Base-by-base conservation (phyloP, 2,329 filamentous ascomycete genomes). In the Fusarium pseudonygamai region DNA sequence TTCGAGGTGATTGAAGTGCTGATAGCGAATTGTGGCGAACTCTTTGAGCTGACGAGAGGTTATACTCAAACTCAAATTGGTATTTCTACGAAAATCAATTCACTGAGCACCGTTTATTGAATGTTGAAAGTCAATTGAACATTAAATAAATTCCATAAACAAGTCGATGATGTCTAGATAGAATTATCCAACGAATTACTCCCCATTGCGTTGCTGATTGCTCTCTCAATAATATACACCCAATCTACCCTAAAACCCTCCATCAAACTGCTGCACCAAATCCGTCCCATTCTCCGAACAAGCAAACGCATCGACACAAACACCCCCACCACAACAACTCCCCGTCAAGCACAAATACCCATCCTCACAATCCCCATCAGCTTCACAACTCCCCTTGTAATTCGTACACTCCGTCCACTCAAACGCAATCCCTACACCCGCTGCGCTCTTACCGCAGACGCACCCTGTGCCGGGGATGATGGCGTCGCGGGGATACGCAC, bases 291-390 rank as follows among this genome's bases (percentile, higher is more conserved):
- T 78, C 65, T 81, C 78, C 7, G 81, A 81, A 65, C 81, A 83
- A 63, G 79, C 79, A 64, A 78, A 82, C 11, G 80, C 79, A 74
- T 83, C 79, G 64, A 83, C 76, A 57, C 81, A 83, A 9, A 83
- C 80, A 6, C 81, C 81, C 3, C 71, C 69, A 3, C 78, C 80
- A 45, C 81, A 83, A 53, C 81, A 83, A 59, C 79, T 82, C n/a
- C 80, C 81, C 15, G 72, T 78, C 52, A 83, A 37, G 45, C 81
- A 83, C 43, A 81, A 67, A 62, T 77, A 79, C 6, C 71, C 76
- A 16, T 64, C 45, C 14, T 75, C 60, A 2, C 78, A 78, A 26
- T 79, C 69, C 0, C 75, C 78, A 22, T 78, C 72, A 3, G 50
- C 65, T 10, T 67, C 69, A 52, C 81, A 83, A 20, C 80, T 79